Evolutionary conservation across 192 early-diverging fungal genomes (phyloP).

Genomic region (Backusella liffmaniae): DNA sequence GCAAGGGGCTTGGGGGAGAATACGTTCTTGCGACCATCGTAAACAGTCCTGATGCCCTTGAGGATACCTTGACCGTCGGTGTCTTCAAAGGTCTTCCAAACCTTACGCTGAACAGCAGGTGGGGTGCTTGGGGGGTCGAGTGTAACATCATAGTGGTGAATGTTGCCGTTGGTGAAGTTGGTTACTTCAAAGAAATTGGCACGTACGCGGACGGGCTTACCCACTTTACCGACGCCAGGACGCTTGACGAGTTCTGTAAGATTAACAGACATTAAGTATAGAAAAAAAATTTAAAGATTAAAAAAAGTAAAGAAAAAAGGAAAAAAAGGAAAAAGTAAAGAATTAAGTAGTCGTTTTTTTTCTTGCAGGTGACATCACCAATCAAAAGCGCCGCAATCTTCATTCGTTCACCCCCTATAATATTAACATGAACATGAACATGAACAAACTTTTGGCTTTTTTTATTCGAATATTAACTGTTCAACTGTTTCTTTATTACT

Average conservation of each 20-base stretch:
- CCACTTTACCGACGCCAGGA: conserved; percentile 45
- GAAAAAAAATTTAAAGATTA: neutral
- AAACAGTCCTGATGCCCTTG: conserved; percentile 66
- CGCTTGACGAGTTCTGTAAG: conserved; percentile 47
- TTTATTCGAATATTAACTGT: neutral
- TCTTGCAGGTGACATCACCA: neutral
- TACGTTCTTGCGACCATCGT: conserved; percentile 81
- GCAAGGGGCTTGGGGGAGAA: conserved; percentile 60
- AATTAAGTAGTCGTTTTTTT: neutral
- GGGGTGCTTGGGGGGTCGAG: conserved; percentile 63
- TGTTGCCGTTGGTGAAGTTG: conserved; percentile 56
- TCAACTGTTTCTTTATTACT: neutral
- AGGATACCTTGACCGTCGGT: conserved; percentile 51
- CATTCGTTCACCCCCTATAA: neutral
- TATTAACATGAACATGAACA: no score
- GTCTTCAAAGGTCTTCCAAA: conserved; percentile 68
- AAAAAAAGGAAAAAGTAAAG: conserved; percentile 16
- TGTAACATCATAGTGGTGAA: conserved; percentile 90
- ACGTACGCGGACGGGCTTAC: conserved; percentile 43
- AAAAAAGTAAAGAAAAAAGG: neutral
- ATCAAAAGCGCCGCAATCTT: neutral
- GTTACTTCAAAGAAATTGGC: conserved; percentile 82
- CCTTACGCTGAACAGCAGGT: conserved; percentile 65
- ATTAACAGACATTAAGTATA: conserved; percentile 12
- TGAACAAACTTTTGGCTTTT: neutral